These are phyloP conservation scores for Suhomyces sp. DNA, from an alignment of 805 yeast species.

Conservation along the genomic window DNA sequence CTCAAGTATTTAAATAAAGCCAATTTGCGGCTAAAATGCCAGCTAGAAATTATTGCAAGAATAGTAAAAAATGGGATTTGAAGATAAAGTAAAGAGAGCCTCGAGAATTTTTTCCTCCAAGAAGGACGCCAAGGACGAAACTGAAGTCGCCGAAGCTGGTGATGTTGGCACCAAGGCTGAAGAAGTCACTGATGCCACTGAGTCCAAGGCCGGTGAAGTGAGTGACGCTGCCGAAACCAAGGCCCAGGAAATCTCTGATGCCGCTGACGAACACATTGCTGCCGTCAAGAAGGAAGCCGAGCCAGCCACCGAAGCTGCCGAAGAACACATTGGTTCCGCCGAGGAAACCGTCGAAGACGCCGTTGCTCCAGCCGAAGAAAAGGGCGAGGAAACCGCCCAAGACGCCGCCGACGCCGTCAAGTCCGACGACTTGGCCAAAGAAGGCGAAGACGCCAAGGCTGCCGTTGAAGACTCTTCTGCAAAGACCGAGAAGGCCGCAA, in stretches of 20 bases:
- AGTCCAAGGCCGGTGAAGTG: slow-evolving; percentile 7
- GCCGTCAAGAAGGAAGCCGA: slow-evolving; percentile 6
- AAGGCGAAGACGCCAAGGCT: slow-evolving; percentile 26
- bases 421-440: slow-evolving; percentile 10
- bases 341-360: slow-evolving; percentile 11
- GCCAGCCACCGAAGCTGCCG: slow-evolving; percentile 6
- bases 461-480: slow-evolving; percentile 24
- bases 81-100: slow-evolving; percentile 38
- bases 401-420: slow-evolving; percentile 8
- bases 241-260: slow-evolving; percentile 4
- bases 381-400: slow-evolving; percentile 5
- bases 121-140: slow-evolving; percentile 7
- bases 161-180: background rate
- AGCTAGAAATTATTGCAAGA: background rate
- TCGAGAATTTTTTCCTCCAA: slow-evolving; percentile 32
- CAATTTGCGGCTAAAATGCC: background rate
- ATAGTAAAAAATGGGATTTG: slow-evolving; percentile 28
- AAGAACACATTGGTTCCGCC: slow-evolving; percentile 8
- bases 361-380: slow-evolving; percentile 2
- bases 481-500: slow-evolving; percentile 31
- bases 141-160: slow-evolving; percentile 15
- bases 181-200: slow-evolving; percentile 5
- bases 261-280: slow-evolving; percentile 3
- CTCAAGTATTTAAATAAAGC: background rate
- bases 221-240: slow-evolving; percentile 4